Conservation (phyloP, 164 flowering plant species). For the Berberis vulgaris region DNA sequence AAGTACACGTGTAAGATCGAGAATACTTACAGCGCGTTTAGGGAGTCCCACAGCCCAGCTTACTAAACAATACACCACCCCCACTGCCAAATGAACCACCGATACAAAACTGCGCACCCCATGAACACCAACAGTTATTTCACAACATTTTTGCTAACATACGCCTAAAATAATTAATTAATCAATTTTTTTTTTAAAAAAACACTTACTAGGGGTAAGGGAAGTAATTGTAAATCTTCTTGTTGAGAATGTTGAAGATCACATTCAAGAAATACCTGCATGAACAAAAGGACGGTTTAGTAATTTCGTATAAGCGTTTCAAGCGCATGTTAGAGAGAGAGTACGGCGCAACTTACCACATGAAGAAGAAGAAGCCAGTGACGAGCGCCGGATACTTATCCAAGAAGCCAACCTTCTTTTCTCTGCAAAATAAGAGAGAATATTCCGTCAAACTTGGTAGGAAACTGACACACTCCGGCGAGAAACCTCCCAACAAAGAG, state of each 20-base stretch:
- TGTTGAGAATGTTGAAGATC: slow-evolving; percentile 95
- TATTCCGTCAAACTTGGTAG: slow-evolving; percentile 13
- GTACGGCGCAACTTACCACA: slow-evolving; percentile 53
- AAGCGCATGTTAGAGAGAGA: slow-evolving; percentile 6
- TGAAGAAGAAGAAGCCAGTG: slow-evolving; percentile 97
- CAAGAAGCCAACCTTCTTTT: slow-evolving; percentile 45
- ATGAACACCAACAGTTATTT: slow-evolving; percentile 3
- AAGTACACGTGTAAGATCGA: background rate
- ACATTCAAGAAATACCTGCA: slow-evolving; percentile 92
- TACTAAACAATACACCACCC: slow-evolving; percentile 75
- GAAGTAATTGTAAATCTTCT: slow-evolving; percentile 97
- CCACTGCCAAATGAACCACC: slow-evolving; percentile 76
- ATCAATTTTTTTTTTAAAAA: too few relatives aligned
- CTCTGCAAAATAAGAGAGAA: slow-evolving; percentile 30
- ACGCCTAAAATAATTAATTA: too few relatives aligned
- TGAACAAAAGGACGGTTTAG: slow-evolving; percentile 9
- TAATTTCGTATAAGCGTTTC: background rate
- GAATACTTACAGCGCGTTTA: slow-evolving; percentile 85
- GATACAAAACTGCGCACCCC: slow-evolving; percentile 71
- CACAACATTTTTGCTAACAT: too few relatives aligned
- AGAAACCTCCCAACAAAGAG: slow-evolving; percentile 19
- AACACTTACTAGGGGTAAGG: slow-evolving; percentile 89
- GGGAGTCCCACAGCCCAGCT: slow-evolving; percentile 98
- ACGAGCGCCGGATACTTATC: slow-evolving; percentile 69
- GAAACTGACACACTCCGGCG: slow-evolving; percentile 10